Evolutionary conservation across 78 protist genomes (phyloP).

Genomic region (Pigoraptor vietnamica): DNA sequence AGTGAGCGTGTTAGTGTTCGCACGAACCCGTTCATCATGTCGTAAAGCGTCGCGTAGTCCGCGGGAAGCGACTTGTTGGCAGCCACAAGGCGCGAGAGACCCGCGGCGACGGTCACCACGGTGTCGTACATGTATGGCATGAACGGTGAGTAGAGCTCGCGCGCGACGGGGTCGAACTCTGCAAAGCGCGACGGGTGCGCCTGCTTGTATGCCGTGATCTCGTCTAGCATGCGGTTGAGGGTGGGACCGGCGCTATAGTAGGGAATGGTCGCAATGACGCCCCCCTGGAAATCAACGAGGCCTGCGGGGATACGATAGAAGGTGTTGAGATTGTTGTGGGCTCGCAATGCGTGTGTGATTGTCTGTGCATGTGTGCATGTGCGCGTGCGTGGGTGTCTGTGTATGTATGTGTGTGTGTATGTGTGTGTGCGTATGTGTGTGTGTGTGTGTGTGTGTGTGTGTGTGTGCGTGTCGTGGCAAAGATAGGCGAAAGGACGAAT

Average conservation of each 20-base stretch:
- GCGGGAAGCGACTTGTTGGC: neutral
- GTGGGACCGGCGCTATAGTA: neutral
- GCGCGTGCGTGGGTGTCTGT: no score
- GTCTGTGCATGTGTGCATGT: no score
- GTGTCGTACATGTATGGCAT: neutral
- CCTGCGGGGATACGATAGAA: no score
- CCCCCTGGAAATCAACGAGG: neutral
- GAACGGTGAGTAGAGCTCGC: neutral
- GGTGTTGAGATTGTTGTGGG: no score
- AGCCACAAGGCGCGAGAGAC: neutral
- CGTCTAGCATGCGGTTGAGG: neutral
- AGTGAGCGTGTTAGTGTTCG: no score
- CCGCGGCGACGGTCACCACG: neutral
- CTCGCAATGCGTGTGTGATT: no score
- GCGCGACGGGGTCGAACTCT: neutral
- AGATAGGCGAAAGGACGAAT: no score
- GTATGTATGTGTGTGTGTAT: no score
- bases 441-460: no score
- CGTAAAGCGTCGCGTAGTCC: neutral
- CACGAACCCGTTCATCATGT: neutral
- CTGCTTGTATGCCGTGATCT: neutral
- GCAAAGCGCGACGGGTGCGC: neutral
- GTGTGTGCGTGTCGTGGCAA: no score
- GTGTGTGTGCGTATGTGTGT: no score
- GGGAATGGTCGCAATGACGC: neutral